Evolutionary conservation across 495 filamentous ascomycete species (phyloP).

Genomic region (Hyphodiscus hymeniophilus): DNA sequence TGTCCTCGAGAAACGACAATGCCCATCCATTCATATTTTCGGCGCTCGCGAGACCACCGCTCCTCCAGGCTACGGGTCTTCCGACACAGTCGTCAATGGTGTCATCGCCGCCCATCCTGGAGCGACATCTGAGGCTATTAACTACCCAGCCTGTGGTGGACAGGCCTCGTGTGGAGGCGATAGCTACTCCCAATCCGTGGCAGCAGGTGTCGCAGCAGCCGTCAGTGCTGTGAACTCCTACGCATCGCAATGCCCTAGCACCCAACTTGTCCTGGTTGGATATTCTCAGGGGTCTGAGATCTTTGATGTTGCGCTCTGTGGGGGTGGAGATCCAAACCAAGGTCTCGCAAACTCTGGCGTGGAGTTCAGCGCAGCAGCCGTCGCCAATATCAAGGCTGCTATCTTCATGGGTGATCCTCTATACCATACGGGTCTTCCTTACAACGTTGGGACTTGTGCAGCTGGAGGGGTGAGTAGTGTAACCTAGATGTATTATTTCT

Average conservation of each 20-base stretch:
- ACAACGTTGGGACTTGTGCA: conserved; percentile 52
- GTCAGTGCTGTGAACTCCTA: conserved; percentile 46
- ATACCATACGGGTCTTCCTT: conserved; percentile 42
- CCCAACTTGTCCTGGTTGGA: conserved; percentile 51
- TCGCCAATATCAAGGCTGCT: conserved; percentile 47
- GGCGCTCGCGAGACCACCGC: conserved; percentile 59
- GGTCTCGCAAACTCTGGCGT: conserved; percentile 40
- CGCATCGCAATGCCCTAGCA: conserved; percentile 45
- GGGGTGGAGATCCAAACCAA: conserved; percentile 46
- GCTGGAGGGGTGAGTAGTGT: conserved; percentile 43
- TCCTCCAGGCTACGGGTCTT: conserved; percentile 44
- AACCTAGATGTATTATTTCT: conserved; percentile 6
- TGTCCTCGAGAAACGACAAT: conserved; percentile 15
- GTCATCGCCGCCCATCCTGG: conserved; percentile 38
- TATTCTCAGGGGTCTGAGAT: conserved; percentile 59
- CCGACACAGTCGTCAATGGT: conserved; percentile 41
- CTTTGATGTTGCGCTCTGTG: conserved; percentile 55
- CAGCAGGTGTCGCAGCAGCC: conserved; percentile 43
- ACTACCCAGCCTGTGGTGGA: conserved; percentile 54
- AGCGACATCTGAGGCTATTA: conserved; percentile 46
- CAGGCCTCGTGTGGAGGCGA: conserved; percentile 39
- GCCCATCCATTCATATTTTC: conserved; percentile 49
- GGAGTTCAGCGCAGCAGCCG: conserved; percentile 34
- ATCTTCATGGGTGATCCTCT: conserved; percentile 59
- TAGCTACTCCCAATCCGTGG: conserved; percentile 45